A percentile compares a stretch with the other conserved stretches of the same genome.
These are phyloP conservation scores for Trypanosomatidae sp. DNA, from an alignment of 208 protist genomes.

Conservation along the genomic window DNA sequence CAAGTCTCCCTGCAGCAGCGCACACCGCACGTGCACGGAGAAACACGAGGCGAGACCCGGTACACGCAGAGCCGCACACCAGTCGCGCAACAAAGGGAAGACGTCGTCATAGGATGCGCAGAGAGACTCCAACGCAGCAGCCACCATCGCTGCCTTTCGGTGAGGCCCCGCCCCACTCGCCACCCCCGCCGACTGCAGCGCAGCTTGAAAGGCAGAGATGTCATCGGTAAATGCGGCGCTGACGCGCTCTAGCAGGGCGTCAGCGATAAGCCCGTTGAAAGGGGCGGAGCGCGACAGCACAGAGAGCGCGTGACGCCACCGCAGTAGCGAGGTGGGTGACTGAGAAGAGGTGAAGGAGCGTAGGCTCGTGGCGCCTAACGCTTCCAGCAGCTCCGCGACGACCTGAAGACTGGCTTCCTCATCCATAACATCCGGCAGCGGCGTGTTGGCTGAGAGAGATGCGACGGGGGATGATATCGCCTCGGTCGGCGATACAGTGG, in stretches of 20 bases:
- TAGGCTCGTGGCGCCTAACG: neutral
- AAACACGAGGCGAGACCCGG: slow-evolving; percentile 33
- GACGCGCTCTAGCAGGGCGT: slow-evolving; percentile 18
- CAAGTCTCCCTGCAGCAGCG: slow-evolving; percentile 63
- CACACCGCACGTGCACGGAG: slow-evolving; percentile 54
- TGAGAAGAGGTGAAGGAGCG: neutral
- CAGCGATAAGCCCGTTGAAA: slow-evolving; percentile 21
- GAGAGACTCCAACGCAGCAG: slow-evolving; percentile 39
- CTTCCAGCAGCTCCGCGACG: slow-evolving; percentile 25
- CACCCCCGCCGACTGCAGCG: too few species aligned
- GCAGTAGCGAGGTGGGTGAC: neutral
- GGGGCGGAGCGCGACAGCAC: slow-evolving; percentile 1
- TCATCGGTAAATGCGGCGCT: slow-evolving; percentile 11
- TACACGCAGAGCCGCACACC: slow-evolving; percentile 44
- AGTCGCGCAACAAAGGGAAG: slow-evolving; percentile 36
- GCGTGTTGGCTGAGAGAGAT: neutral
- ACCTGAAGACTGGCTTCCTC: slow-evolving; percentile 10
- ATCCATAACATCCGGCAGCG: neutral
- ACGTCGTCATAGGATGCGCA: slow-evolving; percentile 30
- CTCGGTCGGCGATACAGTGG: too few species aligned
- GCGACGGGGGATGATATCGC: too few species aligned
- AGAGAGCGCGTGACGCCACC: slow-evolving; percentile 5
- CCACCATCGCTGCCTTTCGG: slow-evolving; percentile 1
- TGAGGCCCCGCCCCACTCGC: neutral
- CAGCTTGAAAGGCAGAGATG: slow-evolving; percentile 14